Conservation (phyloP, 1,284 basidiomycete species). For the Hemileia vastatrix region DNA sequence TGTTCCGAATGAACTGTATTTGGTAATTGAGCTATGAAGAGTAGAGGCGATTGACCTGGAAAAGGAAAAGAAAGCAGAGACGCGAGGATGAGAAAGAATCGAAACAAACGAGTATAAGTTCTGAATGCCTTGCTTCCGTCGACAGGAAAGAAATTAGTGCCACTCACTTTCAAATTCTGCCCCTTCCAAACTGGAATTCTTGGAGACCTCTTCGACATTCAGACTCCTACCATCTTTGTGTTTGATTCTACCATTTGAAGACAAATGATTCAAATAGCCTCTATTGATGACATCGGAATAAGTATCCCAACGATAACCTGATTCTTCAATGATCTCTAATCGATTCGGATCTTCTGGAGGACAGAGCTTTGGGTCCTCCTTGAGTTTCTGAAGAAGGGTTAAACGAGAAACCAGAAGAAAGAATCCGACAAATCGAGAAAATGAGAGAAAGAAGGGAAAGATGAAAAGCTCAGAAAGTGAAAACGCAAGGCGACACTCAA, state of each 20-base stretch:
- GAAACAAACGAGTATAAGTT: too few relatives aligned
- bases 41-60: too few relatives aligned
- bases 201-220: conserved; percentile 23
- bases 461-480: neutral
- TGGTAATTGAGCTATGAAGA: too few relatives aligned
- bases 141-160: too few relatives aligned
- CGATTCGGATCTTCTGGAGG: conserved; percentile 13
- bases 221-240: conserved; percentile 23
- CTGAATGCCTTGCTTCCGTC: too few relatives aligned
- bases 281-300: conserved; percentile 29
- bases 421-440: neutral
- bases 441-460: neutral
- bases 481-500: too few relatives aligned
- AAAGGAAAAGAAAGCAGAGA: too few relatives aligned
- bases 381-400: neutral
- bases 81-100: too few relatives aligned
- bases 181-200: conserved; percentile 21
- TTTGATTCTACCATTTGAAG: conserved; percentile 21
- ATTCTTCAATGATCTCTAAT: conserved; percentile 26
- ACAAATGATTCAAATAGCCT: conserved; percentile 31
- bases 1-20: too few relatives aligned
- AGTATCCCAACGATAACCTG: conserved; percentile 32
- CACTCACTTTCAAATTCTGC: too few relatives aligned
- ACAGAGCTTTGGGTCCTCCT: conserved; percentile 24
- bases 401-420: neutral